Percentiles rank a stretch among this genome's conserved stretches.
These are phyloP conservation scores for Bremia lactucae DNA, from an alignment of 352 stramenopile genomes.

Conservation along the genomic window DNA sequence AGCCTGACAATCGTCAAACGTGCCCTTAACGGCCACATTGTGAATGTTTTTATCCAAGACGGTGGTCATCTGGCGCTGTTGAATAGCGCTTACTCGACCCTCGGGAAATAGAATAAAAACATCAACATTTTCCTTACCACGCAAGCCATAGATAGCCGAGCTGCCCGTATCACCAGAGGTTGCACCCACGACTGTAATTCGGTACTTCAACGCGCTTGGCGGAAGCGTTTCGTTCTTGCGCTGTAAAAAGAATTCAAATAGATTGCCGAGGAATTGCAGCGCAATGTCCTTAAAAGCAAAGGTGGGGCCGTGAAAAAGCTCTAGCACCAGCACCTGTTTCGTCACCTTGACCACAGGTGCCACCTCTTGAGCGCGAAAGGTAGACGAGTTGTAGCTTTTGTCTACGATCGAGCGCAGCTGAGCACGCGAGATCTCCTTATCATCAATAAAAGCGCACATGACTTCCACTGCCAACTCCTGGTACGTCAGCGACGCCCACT, in stretches of 20 bases:
- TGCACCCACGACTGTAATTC: slow-evolving; percentile 94
- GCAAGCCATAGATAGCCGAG: slow-evolving; percentile 96
- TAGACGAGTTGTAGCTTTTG: slow-evolving; percentile 86
- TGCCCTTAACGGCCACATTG: slow-evolving; percentile 90
- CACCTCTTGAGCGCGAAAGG: slow-evolving; percentile 90
- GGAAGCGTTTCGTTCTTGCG: slow-evolving; percentile 73
- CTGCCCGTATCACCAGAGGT: slow-evolving; percentile 97
- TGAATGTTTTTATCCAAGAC: slow-evolving; percentile 97
- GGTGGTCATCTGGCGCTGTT: slow-evolving; percentile 99
- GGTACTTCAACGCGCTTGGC: slow-evolving; percentile 36
- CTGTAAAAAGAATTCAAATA: slow-evolving; percentile 98
- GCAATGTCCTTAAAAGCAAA: slow-evolving; percentile 99
- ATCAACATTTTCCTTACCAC: slow-evolving; percentile 95
- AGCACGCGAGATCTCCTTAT: slow-evolving; percentile 87
- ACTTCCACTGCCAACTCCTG: slow-evolving; percentile 90
- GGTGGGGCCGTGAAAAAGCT: slow-evolving; percentile 98
- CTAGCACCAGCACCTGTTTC: slow-evolving; percentile 85
- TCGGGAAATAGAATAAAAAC: slow-evolving; percentile 98
- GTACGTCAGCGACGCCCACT: slow-evolving; percentile 89
- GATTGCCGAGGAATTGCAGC: slow-evolving; percentile 97
- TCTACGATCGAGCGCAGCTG: slow-evolving; percentile 88
- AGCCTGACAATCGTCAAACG: slow-evolving; percentile 99
- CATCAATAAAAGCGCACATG: slow-evolving; percentile 94
- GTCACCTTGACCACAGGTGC: slow-evolving; percentile 89
- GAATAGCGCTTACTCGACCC: slow-evolving; percentile 92